Evolutionary conservation across 768 basidiomycete genomes (phyloP), one percentile per base, ranked within the genome.

Genomic region (Crepidotus variabilis): DNA sequence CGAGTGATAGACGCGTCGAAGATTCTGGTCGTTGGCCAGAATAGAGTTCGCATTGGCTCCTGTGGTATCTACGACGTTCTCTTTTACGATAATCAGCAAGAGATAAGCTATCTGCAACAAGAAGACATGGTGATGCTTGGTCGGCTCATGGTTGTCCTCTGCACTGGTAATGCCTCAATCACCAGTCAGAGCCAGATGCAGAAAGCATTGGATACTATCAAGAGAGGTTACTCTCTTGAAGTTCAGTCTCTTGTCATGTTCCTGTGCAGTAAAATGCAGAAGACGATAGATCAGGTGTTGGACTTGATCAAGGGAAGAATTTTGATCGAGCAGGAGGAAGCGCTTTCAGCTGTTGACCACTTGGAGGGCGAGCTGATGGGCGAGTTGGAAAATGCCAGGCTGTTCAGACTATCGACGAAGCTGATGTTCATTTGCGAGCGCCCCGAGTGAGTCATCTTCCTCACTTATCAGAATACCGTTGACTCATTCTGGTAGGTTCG

Each of bases 341-440:
- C 86, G n/a, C 79, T 92, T 52, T 80, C 78, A 57, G 86, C 90
- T 22, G 79, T 79, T 13, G 97, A 99, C 65, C 76, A 81, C 32
- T 74, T 98, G 16, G 94, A 98, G 68, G 77, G 80, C 14, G 91
- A 98, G 62, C 77, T 98, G 34, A 78, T 87, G 72, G 81, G 87
- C 39, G 96, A 98, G 68, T 78, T 98, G 20, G 97, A 98, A 75
- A 98, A 99, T 65, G 94, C 90, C 0, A 80, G 97, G 23, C 77
- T 98, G 9, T 90, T 98, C 28, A 80, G 97, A 49, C 71, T 98
- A 50, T 74, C 98, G 58, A 87, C 87, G 70, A 99, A 98, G 73
- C 88, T 99, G 63, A 94, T 94, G 0, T 98, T 99, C 71, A 98
- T 99, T 75, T 98, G 98, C 69, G 97, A 99, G 67, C 81, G 97